phyloP scores from a whole-genome alignment of 331 rosid genomes.

The Dryas integrifolia region DNA sequence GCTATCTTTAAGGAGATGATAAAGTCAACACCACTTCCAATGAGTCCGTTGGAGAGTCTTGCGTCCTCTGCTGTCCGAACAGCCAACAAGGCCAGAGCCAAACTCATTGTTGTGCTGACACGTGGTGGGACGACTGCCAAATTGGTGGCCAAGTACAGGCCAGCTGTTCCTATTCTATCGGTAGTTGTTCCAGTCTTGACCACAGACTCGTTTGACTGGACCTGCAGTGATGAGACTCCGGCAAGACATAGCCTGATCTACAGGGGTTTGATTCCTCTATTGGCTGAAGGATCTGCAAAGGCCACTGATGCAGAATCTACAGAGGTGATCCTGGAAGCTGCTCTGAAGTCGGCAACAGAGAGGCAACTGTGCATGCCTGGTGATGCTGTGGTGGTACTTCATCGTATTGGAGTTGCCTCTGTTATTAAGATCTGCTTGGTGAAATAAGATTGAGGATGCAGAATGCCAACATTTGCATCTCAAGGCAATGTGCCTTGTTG shows the following conservation, averaged over 20 bases:
- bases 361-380: slow-evolving; percentile 74
- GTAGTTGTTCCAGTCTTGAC: slow-evolving; percentile 93
- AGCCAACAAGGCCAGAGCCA: slow-evolving; percentile 92
- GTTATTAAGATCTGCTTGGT: slow-evolving; percentile 92
- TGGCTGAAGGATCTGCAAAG: slow-evolving; percentile 96
- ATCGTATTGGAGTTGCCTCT: slow-evolving; percentile 87
- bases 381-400: slow-evolving; percentile 88
- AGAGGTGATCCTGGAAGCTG: slow-evolving; percentile 88
- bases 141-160: slow-evolving; percentile 91
- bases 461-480: slow-evolving; percentile 19
- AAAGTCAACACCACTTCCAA: slow-evolving; percentile 87
- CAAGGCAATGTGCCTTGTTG: slow-evolving; percentile 8
- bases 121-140: slow-evolving; percentile 93
- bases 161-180: slow-evolving; percentile 91
- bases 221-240: slow-evolving; percentile 86
- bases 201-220: slow-evolving; percentile 90
- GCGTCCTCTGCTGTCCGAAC: slow-evolving; percentile 97
- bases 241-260: slow-evolving; percentile 95
- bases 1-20: slow-evolving; percentile 95
- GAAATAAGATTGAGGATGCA: slow-evolving; percentile 39
- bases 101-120: slow-evolving; percentile 86
- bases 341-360: slow-evolving; percentile 68
- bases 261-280: slow-evolving; percentile 85
- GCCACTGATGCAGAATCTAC: slow-evolving; percentile 98
- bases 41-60: slow-evolving; percentile 99